Percentiles rank a stretch among this genome's conserved stretches.
Evolutionary conservation across 148 eudicot species (phyloP).

Genomic region (Rhododendron vialii): DNA sequence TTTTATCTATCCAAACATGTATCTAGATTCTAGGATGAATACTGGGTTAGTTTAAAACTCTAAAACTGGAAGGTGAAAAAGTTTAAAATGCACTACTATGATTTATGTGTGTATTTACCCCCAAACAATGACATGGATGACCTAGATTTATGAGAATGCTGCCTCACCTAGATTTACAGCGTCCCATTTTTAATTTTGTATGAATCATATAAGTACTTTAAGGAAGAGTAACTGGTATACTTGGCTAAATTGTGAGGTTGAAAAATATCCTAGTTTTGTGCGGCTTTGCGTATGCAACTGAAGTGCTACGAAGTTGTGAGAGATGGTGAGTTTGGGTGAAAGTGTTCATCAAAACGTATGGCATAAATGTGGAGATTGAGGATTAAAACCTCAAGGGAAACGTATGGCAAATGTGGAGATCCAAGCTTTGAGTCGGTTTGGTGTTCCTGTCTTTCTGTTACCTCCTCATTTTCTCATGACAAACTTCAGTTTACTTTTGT

Average conservation of each 20-base stretch:
- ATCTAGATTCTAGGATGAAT: background rate
- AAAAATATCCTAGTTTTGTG: background rate
- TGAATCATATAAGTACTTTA: background rate
- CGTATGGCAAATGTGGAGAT: background rate
- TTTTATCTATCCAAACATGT: background rate
- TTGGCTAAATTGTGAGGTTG: background rate
- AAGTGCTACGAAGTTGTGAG: background rate
- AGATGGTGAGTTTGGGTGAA: background rate
- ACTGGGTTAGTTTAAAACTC: background rate
- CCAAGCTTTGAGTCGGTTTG: too few relatives aligned
- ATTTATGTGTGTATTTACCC: background rate
- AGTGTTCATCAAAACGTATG: background rate
- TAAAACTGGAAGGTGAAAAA: background rate
- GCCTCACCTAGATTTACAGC: background rate
- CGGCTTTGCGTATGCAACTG: background rate
- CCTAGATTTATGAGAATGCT: background rate
- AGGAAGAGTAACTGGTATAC: background rate
- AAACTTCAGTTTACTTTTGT: background rate
- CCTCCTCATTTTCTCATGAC: background rate
- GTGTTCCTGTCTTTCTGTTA: too few relatives aligned
- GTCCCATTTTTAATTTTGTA: background rate
- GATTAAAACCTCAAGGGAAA: background rate
- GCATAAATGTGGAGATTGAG: background rate
- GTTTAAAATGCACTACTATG: background rate
- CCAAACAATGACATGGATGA: background rate